Evolutionary conservation across 257 asterid genomes (phyloP).

Genomic region (Salvia hispanica): DNA sequence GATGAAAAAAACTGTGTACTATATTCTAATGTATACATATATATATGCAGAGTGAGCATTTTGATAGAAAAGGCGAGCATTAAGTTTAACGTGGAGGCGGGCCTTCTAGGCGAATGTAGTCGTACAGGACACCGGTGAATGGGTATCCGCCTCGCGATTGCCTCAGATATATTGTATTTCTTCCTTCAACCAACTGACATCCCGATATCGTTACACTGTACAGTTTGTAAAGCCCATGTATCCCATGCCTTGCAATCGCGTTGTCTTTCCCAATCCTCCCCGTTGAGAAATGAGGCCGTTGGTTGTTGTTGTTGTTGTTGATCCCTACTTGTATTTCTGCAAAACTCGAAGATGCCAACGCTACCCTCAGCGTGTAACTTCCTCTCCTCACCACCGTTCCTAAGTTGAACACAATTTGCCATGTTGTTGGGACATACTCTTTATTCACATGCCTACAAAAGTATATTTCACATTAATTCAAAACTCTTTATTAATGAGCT

Average conservation of each 20-base stretch:
- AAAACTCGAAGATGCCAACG: constrained; percentile 67
- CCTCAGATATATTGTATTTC: constrained; percentile 8
- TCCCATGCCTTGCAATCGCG: constrained; percentile 6
- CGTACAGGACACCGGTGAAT: background rate
- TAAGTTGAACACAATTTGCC: constrained; percentile 59
- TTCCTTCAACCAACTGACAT: constrained; percentile 1
- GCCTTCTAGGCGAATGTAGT: constrained; percentile 18
- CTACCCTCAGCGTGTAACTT: constrained; percentile 56
- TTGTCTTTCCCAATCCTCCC: constrained; percentile 18
- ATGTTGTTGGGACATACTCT: constrained; percentile 50
- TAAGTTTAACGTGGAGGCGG: background rate
- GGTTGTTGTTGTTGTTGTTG: constrained; percentile 29
- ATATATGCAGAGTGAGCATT: too few relatives aligned
- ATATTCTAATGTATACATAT: too few relatives aligned
- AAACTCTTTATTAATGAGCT: background rate
- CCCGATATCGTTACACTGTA: background rate
- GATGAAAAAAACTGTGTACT: background rate
- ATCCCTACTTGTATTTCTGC: constrained; percentile 60
- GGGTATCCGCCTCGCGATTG: background rate
- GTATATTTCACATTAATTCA: background rate
- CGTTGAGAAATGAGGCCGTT: constrained; percentile 44
- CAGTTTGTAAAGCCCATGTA: constrained; percentile 2
- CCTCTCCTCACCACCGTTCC: constrained; percentile 34
- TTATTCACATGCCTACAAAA: constrained; percentile 41
- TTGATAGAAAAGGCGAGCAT: too few relatives aligned